Base-by-base conservation (phyloP, 2,329 filamentous ascomycete genomes). In the Clonostachys solani region DNA sequence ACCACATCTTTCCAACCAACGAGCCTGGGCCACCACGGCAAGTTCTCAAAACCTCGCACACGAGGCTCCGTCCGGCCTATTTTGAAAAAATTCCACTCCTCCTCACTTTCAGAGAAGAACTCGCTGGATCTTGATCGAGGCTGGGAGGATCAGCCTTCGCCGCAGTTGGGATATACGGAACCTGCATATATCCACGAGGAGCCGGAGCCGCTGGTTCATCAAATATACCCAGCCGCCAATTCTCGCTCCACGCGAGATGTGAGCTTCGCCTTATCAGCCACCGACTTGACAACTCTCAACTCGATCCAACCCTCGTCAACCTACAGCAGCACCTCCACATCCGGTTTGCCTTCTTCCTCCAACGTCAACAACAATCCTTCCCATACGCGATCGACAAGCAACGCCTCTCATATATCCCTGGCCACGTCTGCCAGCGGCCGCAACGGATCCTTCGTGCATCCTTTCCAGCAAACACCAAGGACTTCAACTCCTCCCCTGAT, bases 381-480 rank as follows among this genome's bases (percentile, higher is more conserved):
- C 46, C 81, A 85, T 59, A 68, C 72, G 36, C 75, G 82, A 18
- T 82, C 80, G 3, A 75, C 79, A 47, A 82, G 78, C 57, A 78
- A 77, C 48, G 72, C 74, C 44, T 83, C 78, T 19, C 78, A 82
- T 57, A 65, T 70, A 52, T 83, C 80, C 10, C 70, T 79, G 46
- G 72, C 76, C 8, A 81, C 78, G 23, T 74, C 73, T 44, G 83
- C 78, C 55, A 72, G 63, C 44, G 50, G 65, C 46, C 70, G 75
- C 48, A 68, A 66, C 48, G 70, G 71, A 48, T 64, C 71, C 33
- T 84, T 85, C 57, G 72, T 84, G 17, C 82, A 85, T 57, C 81
- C 82, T 23, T 84, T 83, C 54, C 80, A 84, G 59, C 82, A 84
- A 64, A 83, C 72, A 9, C 82, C 82, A 33, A 74, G 78, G 38